Evolutionary conservation across 768 basidiomycete genomes (phyloP).

Genomic region (Macrolepiota fuliginosa): DNA sequence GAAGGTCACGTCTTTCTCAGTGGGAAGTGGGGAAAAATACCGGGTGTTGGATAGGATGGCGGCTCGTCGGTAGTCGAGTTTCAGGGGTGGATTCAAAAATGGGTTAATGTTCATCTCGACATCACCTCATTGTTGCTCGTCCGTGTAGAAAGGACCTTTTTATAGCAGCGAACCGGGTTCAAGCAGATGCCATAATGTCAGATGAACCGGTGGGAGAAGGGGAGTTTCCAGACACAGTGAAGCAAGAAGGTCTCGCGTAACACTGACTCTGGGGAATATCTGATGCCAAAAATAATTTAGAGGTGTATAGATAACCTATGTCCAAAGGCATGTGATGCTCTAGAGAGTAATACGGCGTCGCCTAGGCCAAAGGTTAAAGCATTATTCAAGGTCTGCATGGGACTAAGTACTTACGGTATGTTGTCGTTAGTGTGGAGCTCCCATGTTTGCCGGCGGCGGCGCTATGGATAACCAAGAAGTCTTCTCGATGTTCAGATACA

Average conservation of each 20-base stretch:
- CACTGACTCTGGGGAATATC: neutral
- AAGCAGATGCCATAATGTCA: neutral
- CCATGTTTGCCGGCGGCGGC: constrained; percentile 1
- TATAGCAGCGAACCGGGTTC: neutral
- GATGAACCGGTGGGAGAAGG: neutral
- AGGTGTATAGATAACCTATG: too few relatives aligned
- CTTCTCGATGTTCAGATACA: neutral
- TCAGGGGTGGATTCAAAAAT: neutral
- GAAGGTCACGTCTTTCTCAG: neutral
- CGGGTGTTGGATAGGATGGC: neutral
- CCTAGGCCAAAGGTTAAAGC: neutral
- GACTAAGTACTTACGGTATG: neutral
- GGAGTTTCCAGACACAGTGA: neutral
- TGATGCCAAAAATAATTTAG: neutral
- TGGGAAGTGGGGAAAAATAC: neutral
- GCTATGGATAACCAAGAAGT: neutral
- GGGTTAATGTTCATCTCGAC: constrained; percentile 1
- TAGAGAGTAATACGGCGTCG: neutral
- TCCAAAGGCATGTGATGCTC: neutral
- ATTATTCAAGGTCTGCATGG: neutral
- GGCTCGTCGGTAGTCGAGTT: neutral
- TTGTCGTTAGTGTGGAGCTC: neutral
- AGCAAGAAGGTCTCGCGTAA: neutral
- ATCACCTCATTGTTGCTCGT: neutral
- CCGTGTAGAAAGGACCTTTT: neutral